These are phyloP conservation scores for Fraxinus quadrangulata DNA, from an alignment of 257 asterid genomes.

Conservation along the genomic window DNA sequence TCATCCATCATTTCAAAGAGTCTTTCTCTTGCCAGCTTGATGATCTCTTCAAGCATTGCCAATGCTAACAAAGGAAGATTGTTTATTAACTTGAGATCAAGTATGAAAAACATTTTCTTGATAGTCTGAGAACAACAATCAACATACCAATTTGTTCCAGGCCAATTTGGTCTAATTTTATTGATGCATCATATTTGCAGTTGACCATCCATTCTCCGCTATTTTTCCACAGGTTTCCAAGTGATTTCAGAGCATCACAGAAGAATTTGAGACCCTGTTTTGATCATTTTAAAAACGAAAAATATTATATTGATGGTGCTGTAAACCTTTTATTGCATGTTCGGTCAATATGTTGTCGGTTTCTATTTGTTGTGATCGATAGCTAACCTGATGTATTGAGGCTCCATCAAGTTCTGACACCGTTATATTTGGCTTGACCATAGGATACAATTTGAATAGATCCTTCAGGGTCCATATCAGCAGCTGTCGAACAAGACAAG, in stretches of 20 bases:
- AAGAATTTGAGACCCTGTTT: slow-evolving; percentile 60
- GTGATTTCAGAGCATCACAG: slow-evolving; percentile 61
- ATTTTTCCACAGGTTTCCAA: slow-evolving; percentile 77
- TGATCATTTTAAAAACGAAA: neutral
- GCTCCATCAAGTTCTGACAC: slow-evolving; percentile 50
- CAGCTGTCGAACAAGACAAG: slow-evolving; percentile 47
- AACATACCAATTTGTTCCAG: slow-evolving; percentile 51
- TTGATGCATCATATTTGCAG: slow-evolving; percentile 47
- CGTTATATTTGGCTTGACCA: slow-evolving; percentile 30
- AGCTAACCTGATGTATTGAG: slow-evolving; percentile 58
- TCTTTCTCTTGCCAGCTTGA: slow-evolving; percentile 67
- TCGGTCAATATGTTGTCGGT: neutral
- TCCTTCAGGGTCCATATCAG: slow-evolving; percentile 70
- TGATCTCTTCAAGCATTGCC: slow-evolving; percentile 67
- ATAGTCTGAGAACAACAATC: neutral
- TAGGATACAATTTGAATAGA: slow-evolving; percentile 54
- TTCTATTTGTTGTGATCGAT: neutral
- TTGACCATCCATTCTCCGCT: slow-evolving; percentile 67
- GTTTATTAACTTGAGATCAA: neutral
- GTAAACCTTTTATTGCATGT: neutral
- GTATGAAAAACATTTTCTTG: neutral
- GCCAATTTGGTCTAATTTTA: slow-evolving; percentile 39
- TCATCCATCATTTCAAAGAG: slow-evolving; percentile 68
- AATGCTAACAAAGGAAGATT: slow-evolving; percentile 40
- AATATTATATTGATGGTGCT: neutral